Percentiles rank a stretch among this genome's conserved stretches.
Evolutionary conservation across 1,284 basidiomycete species (phyloP).

Genomic region (Marasmius oreades): DNA sequence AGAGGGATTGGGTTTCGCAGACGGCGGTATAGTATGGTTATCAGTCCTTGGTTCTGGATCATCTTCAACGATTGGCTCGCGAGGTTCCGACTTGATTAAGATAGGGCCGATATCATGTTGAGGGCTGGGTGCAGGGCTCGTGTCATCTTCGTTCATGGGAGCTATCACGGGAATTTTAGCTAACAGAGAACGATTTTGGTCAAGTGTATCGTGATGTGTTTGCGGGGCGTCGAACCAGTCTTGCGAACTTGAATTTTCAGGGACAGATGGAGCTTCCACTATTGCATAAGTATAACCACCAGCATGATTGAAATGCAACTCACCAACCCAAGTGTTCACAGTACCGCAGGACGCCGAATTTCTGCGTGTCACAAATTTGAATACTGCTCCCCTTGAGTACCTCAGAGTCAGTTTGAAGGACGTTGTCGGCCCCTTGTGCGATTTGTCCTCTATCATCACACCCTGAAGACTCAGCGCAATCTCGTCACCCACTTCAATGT

Average conservation of each 20-base stretch:
- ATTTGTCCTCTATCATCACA: neutral
- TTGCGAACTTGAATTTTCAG: neutral
- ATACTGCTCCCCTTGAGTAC: neutral
- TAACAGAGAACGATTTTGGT: neutral
- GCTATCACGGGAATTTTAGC: neutral
- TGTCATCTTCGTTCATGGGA: neutral
- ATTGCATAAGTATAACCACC: no score
- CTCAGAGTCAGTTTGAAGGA: neutral
- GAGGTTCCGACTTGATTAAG: neutral
- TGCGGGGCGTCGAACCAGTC: neutral
- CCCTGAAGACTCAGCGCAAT: neutral
- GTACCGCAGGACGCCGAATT: neutral
- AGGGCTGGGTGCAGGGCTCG: neutral
- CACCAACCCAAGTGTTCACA: slow-evolving; percentile 1
- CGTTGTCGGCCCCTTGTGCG: neutral
- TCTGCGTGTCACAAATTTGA: neutral
- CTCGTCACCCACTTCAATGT: neutral
- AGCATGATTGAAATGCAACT: neutral
- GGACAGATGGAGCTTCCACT: neutral
- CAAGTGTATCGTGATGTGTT: neutral
- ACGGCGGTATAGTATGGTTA: no score
- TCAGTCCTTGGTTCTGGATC: no score
- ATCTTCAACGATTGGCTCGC: neutral
- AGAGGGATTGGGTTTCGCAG: no score
- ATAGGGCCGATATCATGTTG: neutral